Percentiles rank a stretch among this genome's conserved stretches.
phyloP scores from a whole-genome alignment of 1,284 basidiomycete species.

The Phylloboletellus chloephorus region DNA sequence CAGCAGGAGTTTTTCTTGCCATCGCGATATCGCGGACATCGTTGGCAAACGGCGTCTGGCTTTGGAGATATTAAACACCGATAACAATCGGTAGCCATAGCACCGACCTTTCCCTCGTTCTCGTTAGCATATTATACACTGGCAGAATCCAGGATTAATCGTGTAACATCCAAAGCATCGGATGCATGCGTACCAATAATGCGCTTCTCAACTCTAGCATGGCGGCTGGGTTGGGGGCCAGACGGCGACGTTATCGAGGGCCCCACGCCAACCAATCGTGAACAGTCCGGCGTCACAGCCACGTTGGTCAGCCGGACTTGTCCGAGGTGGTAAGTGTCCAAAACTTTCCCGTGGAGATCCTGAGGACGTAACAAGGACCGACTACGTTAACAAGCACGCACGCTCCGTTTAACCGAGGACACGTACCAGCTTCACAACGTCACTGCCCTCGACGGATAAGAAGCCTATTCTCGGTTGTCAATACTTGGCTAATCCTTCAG shows the following conservation, averaged over 20 bases:
- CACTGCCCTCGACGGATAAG: slow-evolving; percentile 51
- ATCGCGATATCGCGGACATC: slow-evolving; percentile 72
- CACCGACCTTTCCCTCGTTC: slow-evolving; percentile 61
- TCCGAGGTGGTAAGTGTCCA: slow-evolving; percentile 59
- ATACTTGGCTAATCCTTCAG: slow-evolving; percentile 9
- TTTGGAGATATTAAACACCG: slow-evolving; percentile 27
- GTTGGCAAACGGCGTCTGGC: slow-evolving; percentile 73
- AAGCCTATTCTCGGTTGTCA: slow-evolving; percentile 38
- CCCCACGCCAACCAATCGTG: slow-evolving; percentile 65
- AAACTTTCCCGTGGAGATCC: slow-evolving; percentile 54
- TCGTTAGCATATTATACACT: slow-evolving; percentile 70
- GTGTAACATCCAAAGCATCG: not conserved
- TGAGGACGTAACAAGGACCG: slow-evolving; percentile 22
- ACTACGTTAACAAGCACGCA: slow-evolving; percentile 15
- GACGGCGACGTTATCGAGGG: slow-evolving; percentile 56
- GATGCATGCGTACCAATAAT: slow-evolving; percentile 52
- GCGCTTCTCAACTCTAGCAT: slow-evolving; percentile 64
- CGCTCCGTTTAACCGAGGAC: slow-evolving; percentile 5
- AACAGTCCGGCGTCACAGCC: slow-evolving; percentile 62
- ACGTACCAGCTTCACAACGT: slow-evolving; percentile 45
- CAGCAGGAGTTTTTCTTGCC: slow-evolving; percentile 54
- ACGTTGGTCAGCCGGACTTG: slow-evolving; percentile 68
- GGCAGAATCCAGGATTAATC: slow-evolving; percentile 3
- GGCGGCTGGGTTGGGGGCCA: slow-evolving; percentile 68
- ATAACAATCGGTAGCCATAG: not conserved